A percentile compares a stretch with the other conserved stretches of the same genome.
phyloP scores from a whole-genome alignment of 352 stramenopile genomes.

The Globisporangium cystogenes region DNA sequence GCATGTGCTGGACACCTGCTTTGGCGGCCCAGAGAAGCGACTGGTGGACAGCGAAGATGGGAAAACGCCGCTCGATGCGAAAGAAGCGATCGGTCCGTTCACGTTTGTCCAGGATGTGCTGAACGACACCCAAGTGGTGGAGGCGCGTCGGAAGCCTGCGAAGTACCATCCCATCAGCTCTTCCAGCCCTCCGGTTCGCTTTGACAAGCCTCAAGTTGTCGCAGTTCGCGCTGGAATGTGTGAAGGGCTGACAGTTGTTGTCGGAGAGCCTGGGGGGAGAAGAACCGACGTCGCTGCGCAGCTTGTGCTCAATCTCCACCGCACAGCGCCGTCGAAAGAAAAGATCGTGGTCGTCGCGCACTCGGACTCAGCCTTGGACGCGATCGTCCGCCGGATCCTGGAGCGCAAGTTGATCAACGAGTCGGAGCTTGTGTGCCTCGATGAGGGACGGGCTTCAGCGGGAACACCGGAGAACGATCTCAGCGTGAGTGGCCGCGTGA shows the following conservation, averaged over 20 bases:
- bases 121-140: slow-evolving; percentile 24
- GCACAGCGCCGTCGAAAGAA: slow-evolving; percentile 64
- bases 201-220: slow-evolving; percentile 90
- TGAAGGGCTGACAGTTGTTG: slow-evolving; percentile 92
- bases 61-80: slow-evolving; percentile 19
- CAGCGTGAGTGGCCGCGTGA: slow-evolving; percentile 90
- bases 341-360: slow-evolving; percentile 94
- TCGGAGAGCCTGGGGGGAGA: slow-evolving; percentile 91
- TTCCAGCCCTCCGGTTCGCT: slow-evolving; percentile 43
- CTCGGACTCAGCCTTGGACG: slow-evolving; percentile 93
- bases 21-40: background rate
- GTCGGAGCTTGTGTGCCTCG: slow-evolving; percentile 91
- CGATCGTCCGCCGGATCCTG: slow-evolving; percentile 94
- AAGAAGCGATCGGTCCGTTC: slow-evolving; percentile 42
- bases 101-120: slow-evolving; percentile 36
- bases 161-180: background rate
- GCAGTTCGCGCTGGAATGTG: slow-evolving; percentile 91
- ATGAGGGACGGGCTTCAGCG: slow-evolving; percentile 33
- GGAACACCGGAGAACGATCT: slow-evolving; percentile 62
- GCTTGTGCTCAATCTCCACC: slow-evolving; percentile 92
- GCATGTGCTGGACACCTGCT: slow-evolving; percentile 40
- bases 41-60: slow-evolving; percentile 37
- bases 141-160: slow-evolving; percentile 19
- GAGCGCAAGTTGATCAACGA: slow-evolving; percentile 64
- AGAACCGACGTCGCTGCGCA: slow-evolving; percentile 96